Conservation (phyloP, 1,284 basidiomycete genomes). For the Rhodotorula sp. region DNA sequence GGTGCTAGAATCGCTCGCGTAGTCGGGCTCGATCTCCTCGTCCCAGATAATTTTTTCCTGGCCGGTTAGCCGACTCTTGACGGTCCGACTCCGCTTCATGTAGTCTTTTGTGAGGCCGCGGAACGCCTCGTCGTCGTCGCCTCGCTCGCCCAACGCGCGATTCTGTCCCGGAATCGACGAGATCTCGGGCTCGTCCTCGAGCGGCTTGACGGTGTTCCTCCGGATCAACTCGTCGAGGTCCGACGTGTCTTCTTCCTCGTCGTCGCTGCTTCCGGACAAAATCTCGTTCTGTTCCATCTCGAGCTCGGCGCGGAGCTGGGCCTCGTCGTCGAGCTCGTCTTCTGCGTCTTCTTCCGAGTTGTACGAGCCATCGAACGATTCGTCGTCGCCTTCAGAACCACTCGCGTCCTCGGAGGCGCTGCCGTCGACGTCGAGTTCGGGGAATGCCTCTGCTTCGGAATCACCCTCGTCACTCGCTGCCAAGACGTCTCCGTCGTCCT, state of each 20-base stretch:
- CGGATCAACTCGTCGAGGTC: constrained; percentile 41
- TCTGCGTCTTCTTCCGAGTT: constrained; percentile 39
- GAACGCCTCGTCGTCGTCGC: constrained; percentile 46
- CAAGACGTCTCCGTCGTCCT: constrained; percentile 20
- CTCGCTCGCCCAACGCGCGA: constrained; percentile 49
- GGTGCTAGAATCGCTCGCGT: constrained; percentile 94
- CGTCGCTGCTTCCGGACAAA: constrained; percentile 44
- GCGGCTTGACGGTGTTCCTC: constrained; percentile 49
- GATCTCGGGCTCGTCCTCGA: constrained; percentile 45
- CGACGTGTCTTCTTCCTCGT: constrained; percentile 35
- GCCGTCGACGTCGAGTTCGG: constrained; percentile 52
- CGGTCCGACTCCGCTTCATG: constrained; percentile 46
- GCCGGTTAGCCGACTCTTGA: constrained; percentile 79
- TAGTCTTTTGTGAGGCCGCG: constrained; percentile 47
- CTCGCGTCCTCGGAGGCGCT: constrained; percentile 48
- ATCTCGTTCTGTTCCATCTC: constrained; percentile 51
- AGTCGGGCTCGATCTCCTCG: constrained; percentile 91
- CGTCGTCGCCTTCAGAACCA: constrained; percentile 50
- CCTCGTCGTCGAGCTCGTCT: constrained; percentile 51
- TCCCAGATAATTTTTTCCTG: constrained; percentile 79
- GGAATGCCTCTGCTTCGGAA: constrained; percentile 51
- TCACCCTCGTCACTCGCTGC: constrained; percentile 5
- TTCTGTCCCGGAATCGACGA: constrained; percentile 41
- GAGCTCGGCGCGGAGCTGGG: constrained; percentile 47
- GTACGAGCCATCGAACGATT: constrained; percentile 57